phyloP scores from a whole-genome alignment of 306 rosid species.

The Hippophae rhamnoides region DNA sequence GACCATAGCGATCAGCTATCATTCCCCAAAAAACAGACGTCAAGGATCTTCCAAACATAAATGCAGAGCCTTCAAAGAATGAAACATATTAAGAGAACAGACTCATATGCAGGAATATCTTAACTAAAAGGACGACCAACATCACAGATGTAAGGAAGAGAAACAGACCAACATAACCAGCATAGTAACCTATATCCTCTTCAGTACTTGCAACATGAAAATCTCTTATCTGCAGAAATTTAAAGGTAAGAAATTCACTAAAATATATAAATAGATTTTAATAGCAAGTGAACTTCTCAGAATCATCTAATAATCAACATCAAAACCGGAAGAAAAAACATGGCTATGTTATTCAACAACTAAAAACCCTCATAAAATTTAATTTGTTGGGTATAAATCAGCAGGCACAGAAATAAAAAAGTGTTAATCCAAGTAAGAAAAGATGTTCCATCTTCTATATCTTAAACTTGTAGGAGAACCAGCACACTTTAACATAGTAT shows the following conservation, averaged over 20 bases:
- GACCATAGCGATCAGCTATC: slow-evolving; percentile 68
- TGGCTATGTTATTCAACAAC: background rate
- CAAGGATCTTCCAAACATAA: slow-evolving; percentile 64
- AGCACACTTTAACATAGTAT: no score
- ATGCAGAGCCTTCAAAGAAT: slow-evolving; percentile 49
- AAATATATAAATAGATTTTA: background rate
- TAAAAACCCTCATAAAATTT: background rate
- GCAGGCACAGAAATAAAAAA: no score
- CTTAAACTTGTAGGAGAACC: no score
- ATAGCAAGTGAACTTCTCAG: background rate
- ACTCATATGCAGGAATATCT: background rate
- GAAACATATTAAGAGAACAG: background rate
- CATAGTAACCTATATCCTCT: slow-evolving; percentile 61
- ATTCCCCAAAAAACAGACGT: slow-evolving; percentile 67
- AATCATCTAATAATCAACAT: background rate
- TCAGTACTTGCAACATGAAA: slow-evolving; percentile 57
- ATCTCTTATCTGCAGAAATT: slow-evolving; percentile 50
- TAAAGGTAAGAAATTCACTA: background rate
- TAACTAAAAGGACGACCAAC: background rate
- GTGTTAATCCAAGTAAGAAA: no score
- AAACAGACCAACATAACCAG: slow-evolving; percentile 64
- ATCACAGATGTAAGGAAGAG: background rate
- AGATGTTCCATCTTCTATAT: no score
- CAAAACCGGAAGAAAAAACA: background rate
- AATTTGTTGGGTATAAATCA: no score